phyloP scores from a whole-genome alignment of 805 yeast species.

The Metschnikowia gelsemii region DNA sequence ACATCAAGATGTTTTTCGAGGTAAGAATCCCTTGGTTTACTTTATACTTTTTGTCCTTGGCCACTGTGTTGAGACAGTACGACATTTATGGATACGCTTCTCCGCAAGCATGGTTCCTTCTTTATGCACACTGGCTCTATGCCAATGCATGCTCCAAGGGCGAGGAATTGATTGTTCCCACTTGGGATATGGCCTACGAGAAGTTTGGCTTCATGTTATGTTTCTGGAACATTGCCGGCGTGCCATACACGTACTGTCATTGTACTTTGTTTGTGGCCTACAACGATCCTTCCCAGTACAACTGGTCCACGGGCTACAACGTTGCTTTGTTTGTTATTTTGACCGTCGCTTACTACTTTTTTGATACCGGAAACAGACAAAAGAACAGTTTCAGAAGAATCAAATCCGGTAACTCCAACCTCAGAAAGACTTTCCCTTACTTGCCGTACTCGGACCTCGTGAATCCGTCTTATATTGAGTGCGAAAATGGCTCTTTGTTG shows the following conservation, averaged over 20 bases:
- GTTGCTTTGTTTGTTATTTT: constrained; percentile 54
- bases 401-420: constrained; percentile 72
- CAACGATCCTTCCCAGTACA: constrained; percentile 82
- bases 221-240: constrained; percentile 99
- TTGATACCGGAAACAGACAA: constrained; percentile 93
- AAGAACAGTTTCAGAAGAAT: constrained; percentile 86
- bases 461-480: constrained; percentile 80
- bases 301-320: constrained; percentile 66
- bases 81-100: constrained; percentile 78
- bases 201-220: constrained; percentile 98
- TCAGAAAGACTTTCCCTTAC: constrained; percentile 90
- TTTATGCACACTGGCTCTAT: constrained; percentile 88
- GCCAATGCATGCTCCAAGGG: constrained; percentile 98
- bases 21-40: constrained; percentile 97
- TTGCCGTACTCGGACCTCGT: constrained; percentile 80
- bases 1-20: constrained; percentile 95
- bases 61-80: constrained; percentile 73
- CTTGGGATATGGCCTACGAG: constrained; percentile 99
- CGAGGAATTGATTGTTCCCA: constrained; percentile 94
- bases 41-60: constrained; percentile 70
- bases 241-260: constrained; percentile 96
- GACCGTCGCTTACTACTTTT: constrained; percentile 78
- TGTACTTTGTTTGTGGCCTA: constrained; percentile 79
- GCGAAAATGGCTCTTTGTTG: constrained; percentile 80
- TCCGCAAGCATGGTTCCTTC: constrained; percentile 69